Base-by-base conservation (phyloP, 257 asterid species). In the Solanum pimpinellifolium region DNA sequence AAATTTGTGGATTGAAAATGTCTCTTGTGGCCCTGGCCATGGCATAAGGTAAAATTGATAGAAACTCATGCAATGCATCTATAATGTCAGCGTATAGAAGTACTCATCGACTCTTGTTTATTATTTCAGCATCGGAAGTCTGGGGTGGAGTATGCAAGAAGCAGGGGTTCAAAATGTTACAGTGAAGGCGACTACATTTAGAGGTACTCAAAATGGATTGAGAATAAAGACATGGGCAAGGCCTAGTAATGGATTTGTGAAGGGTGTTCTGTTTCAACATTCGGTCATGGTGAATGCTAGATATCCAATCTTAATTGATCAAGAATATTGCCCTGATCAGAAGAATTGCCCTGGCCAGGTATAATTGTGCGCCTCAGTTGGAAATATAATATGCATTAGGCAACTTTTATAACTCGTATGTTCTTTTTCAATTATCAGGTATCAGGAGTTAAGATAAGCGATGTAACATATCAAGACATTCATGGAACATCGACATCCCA, bases 1-100 rank as follows among this genome's bases (percentile, higher is more conserved):
- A 7, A 85, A 85, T 31, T n/a, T 85, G 81, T 85, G 87, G 87
- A 85, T 85, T 39, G 87, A 85, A 85, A 65, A 68, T 42, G 65
- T 85, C 7, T 42, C 41, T 20, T 85, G 81, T 25, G 80, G 81
- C 87, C 87, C 87, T 66, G 87, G 87, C 0, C 87, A 85, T 6
- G 87, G 68, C 25, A 68, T 85, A 65, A 85, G 87, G 87, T 85
- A 85, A 31, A 31, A 83, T 23, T 21, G 31, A 56, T 23, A 42
- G 12, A 75, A n/a, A 7, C 56, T 44, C 41, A 60, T 60, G 68
- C 4, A 65, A 65, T 65, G 33, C 72, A 5, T n/a, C 9, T 60
- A 21, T 2, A 21, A 12, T 21, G 13, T 60, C 29, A 60, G 68
- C 68, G 4, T 21, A 60, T 60, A 21, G 6, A 60, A 52, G 62